phyloP scores from a whole-genome alignment of 2,329 filamentous ascomycete genomes.

The Trichothecium sympodiale region DNA sequence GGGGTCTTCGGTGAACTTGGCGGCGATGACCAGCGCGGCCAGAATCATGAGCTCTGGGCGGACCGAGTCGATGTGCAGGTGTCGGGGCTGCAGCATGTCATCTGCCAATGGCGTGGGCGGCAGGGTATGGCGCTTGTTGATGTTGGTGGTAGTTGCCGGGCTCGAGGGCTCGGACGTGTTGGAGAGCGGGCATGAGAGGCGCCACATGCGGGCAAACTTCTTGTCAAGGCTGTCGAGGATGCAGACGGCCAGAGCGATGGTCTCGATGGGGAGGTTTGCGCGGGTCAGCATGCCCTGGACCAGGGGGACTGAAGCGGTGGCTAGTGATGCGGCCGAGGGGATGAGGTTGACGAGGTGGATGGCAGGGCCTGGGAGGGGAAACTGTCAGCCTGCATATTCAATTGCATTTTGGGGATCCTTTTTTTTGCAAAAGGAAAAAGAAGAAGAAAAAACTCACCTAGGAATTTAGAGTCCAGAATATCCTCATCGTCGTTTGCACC shows the following conservation, averaged over 20 bases:
- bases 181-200: slow-evolving; percentile 42
- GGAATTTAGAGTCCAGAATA: slow-evolving; percentile 24
- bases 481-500: slow-evolving; percentile 34
- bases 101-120: slow-evolving; percentile 23
- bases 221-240: slow-evolving; percentile 54
- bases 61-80: slow-evolving; percentile 49
- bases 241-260: slow-evolving; percentile 53
- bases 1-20: slow-evolving; percentile 53
- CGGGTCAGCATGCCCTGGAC: slow-evolving; percentile 51
- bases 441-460: slow-evolving; percentile 19
- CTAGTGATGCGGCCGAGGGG: slow-evolving; percentile 50
- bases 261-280: slow-evolving; percentile 47
- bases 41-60: slow-evolving; percentile 52
- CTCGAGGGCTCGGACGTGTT: background rate
- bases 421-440: background rate
- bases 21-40: slow-evolving; percentile 51
- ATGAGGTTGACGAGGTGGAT: slow-evolving; percentile 57
- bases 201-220: slow-evolving; percentile 52
- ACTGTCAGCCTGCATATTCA: background rate
- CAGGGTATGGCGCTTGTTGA: slow-evolving; percentile 36
- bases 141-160: slow-evolving; percentile 9
- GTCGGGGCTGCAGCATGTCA: slow-evolving; percentile 15
- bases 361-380: slow-evolving; percentile 41
- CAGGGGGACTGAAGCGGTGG: slow-evolving; percentile 43
- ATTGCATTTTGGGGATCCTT: background rate